Evolutionary conservation across 106 monocot genomes (phyloP).

Genomic region (Platanthera zijinensis): DNA sequence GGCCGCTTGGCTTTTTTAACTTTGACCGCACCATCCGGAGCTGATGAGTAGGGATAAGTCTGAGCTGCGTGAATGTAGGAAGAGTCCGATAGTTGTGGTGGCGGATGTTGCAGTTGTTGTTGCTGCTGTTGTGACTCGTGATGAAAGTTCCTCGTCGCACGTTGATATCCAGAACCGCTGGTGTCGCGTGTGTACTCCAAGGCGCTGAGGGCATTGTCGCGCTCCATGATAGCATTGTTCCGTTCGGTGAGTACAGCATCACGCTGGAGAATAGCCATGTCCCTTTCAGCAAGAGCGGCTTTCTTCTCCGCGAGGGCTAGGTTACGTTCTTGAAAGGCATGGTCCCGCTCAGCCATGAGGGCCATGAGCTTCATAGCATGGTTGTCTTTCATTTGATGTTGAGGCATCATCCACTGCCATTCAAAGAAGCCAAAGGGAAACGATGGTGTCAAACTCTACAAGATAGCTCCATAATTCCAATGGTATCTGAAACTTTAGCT

Average conservation of each 20-base stretch:
- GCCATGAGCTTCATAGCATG: constrained; percentile 27
- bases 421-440: not conserved
- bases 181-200: constrained; percentile 26
- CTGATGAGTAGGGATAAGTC: constrained; percentile 17
- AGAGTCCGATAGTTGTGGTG: constrained; percentile 18
- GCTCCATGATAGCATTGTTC: constrained; percentile 33
- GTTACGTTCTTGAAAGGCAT: constrained; percentile 41
- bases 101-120: constrained; percentile 1
- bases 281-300: constrained; percentile 32
- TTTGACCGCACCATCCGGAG: constrained; percentile 10
- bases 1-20: constrained; percentile 14
- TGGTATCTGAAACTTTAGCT: too few species aligned
- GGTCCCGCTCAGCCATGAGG: constrained; percentile 35
- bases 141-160: constrained; percentile 19
- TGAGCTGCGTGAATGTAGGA: constrained; percentile 20
- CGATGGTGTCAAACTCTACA: too few species aligned
- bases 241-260: constrained; percentile 39
- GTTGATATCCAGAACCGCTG: constrained; percentile 1
- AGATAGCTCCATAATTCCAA: too few species aligned
- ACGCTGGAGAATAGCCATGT: constrained; percentile 35
- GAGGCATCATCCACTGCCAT: constrained; percentile 48
- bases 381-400: constrained; percentile 36
- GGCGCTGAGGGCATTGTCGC: constrained; percentile 34
- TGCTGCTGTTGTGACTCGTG: constrained; percentile 4
- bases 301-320: constrained; percentile 34